These are phyloP conservation scores for Psilocybe tampanensis DNA, from an alignment of 768 basidiomycete species.

Conservation along the genomic window DNA sequence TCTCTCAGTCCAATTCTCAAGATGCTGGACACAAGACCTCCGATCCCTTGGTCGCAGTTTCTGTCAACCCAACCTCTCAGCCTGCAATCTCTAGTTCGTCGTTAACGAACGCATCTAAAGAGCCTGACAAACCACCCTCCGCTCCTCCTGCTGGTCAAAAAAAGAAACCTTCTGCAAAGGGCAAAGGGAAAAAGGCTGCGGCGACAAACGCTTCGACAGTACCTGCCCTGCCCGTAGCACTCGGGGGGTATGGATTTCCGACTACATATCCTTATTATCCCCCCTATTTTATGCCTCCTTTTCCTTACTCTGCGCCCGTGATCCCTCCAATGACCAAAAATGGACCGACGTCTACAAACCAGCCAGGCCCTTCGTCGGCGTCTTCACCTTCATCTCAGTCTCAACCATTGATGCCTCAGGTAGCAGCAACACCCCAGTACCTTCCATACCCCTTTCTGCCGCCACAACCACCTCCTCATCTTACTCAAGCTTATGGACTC, in stretches of 20 bases:
- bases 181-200: constrained; percentile 7
- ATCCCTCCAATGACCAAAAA: constrained; percentile 11
- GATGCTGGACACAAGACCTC: too few species aligned
- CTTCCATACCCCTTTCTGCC: constrained; percentile 22
- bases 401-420: neutral
- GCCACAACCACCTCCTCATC: constrained; percentile 10
- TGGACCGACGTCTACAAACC: neutral
- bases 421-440: neutral
- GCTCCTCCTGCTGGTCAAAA: neutral
- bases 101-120: too few species aligned
- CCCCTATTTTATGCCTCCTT: constrained; percentile 42
- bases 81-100: too few species aligned
- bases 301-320: constrained; percentile 16
- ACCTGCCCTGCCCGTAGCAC: constrained; percentile 1
- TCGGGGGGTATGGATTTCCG: constrained; percentile 13
- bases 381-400: neutral
- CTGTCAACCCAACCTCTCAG: too few species aligned
- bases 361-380: neutral
- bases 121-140: too few species aligned
- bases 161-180: neutral
- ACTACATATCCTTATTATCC: constrained; percentile 29
- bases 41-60: too few species aligned
- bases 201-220: neutral
- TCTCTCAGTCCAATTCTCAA: too few species aligned
- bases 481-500: constrained; percentile 14